Evolutionary conservation across 345 rosid species (phyloP), one percentile per base, ranked within the genome.

Genomic region (Euphorbia lathyris): DNA sequence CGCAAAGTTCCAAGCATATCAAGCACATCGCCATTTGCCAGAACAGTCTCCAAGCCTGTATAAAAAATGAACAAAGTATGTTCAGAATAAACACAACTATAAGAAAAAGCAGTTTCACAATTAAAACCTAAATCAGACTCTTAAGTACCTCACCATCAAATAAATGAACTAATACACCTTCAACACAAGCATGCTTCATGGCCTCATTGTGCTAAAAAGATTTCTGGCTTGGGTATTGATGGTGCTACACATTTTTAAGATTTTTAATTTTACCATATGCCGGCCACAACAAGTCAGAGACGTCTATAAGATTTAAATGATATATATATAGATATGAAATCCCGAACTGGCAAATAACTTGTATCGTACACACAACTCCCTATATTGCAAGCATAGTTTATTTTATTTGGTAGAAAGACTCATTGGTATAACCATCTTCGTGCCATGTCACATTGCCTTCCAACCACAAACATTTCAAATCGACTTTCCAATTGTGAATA

Each of bases 1-100:
- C 97, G 92, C 78, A 90, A 79, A 67, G 92, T 90, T 48, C 97
- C 92, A 72, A 95, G 96, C 97, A 92, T 83, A 82, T 95, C 97
- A 74, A 95, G 86, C 71, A 90, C 97, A 73, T 80, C 80, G 36
- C 97, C 99, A 78, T 85, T 86, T 70, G 97, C 96, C 77, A 90
- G 83, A 84, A 95, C 97, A 80, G 83, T 87, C 84, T 92, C 99
- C 59, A 95, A 77, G 69, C 97, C 99, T 95, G 78, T 63, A 74
- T 4, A 9, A 75, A 48, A 56, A 58, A 57, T 58, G 29, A 48
- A 50, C 68, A 68, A 30, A 52, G 56, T 1, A 30, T 27, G 66
- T 40, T 66, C 22, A n/a, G 26, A 65, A 56, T 42, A 64, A 53
- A 20, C 40, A 36, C 11, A 48, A 14, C 17, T 14, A 65, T 1